Evolutionary conservation across 164 flowering plant genomes (phyloP).

Genomic region (Vitis riparia): DNA sequence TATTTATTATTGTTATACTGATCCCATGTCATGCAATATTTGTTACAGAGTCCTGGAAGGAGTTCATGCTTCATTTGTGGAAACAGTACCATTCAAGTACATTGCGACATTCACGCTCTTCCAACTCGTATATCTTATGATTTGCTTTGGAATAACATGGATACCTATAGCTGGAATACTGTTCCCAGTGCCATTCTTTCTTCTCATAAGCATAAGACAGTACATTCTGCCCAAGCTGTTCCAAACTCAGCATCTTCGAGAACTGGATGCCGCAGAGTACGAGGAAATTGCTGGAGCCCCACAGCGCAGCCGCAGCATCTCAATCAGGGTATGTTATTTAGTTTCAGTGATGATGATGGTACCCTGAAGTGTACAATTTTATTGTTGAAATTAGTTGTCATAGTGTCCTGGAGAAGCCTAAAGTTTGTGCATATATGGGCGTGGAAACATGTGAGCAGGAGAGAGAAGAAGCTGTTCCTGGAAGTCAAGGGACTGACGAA

Average conservation of each 20-base stretch:
- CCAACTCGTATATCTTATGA: conserved; percentile 52
- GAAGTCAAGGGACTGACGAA: conserved; percentile 18
- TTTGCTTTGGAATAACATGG: conserved; percentile 84
- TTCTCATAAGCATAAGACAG: conserved; percentile 62
- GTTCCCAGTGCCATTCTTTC: conserved; percentile 83
- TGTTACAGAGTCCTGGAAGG: conserved; percentile 44
- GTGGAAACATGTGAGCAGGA: conserved; percentile 30
- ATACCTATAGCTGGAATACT: conserved; percentile 86
- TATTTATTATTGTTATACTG: too few species aligned
- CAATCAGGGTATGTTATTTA: conserved; percentile 32
- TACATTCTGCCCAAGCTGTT: conserved; percentile 71
- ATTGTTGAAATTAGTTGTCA: too few species aligned
- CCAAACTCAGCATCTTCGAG: conserved; percentile 47
- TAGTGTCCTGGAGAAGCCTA: background rate
- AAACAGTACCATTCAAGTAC: conserved; percentile 57
- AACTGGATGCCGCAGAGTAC: conserved; percentile 81
- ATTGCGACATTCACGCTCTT: conserved; percentile 61
- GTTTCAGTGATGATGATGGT: background rate
- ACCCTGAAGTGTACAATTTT: background rate
- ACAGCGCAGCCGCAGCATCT: conserved; percentile 27
- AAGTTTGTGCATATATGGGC: background rate
- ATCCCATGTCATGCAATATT: background rate
- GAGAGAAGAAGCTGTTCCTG: conserved; percentile 17
- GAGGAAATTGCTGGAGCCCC: conserved; percentile 68
- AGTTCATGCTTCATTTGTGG: conserved; percentile 48